Conservation (phyloP, 1,284 basidiomycete species). For the Caloboletus inedulis region DNA sequence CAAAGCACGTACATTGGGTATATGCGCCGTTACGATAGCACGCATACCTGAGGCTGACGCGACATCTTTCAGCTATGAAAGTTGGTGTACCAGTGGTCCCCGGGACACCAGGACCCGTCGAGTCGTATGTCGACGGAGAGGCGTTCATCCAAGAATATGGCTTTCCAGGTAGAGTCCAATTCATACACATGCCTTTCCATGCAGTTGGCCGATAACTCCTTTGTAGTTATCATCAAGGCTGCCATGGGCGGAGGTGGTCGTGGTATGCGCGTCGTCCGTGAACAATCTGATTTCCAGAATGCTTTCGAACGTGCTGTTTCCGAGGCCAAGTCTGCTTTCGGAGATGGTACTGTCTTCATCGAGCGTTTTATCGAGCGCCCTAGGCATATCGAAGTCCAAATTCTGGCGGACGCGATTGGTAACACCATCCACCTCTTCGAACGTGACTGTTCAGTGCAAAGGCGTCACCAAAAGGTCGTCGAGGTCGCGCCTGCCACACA, state of each 20-base stretch:
- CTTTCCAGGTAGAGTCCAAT: constrained; percentile 72
- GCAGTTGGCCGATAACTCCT: background rate
- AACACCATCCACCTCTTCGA: constrained; percentile 98
- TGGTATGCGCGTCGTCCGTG: constrained; percentile 97
- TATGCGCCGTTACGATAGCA: constrained; percentile 10
- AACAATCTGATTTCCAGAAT: constrained; percentile 87
- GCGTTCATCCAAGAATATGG: constrained; percentile 93
- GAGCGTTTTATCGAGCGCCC: constrained; percentile 97
- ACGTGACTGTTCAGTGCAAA: constrained; percentile 97
- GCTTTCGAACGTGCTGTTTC: constrained; percentile 92
- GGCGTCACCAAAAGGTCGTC: constrained; percentile 98
- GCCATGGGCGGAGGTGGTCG: constrained; percentile 99
- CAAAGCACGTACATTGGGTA: constrained; percentile 88
- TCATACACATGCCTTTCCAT: background rate
- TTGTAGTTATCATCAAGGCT: constrained; percentile 90
- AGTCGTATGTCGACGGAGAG: constrained; percentile 76
- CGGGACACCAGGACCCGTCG: constrained; percentile 94
- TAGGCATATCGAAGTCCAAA: constrained; percentile 96
- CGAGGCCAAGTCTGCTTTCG: constrained; percentile 95
- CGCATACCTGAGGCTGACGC: constrained; percentile 7
- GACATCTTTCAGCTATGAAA: constrained; percentile 61
- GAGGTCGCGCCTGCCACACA: constrained; percentile 98
- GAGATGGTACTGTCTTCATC: constrained; percentile 98
- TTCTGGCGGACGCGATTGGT: constrained; percentile 87
- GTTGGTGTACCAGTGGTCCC: constrained; percentile 95